Evolutionary conservation across 2,329 filamentous ascomycete species (phyloP).

Genomic region (Aspergillus aculeatinus): DNA sequence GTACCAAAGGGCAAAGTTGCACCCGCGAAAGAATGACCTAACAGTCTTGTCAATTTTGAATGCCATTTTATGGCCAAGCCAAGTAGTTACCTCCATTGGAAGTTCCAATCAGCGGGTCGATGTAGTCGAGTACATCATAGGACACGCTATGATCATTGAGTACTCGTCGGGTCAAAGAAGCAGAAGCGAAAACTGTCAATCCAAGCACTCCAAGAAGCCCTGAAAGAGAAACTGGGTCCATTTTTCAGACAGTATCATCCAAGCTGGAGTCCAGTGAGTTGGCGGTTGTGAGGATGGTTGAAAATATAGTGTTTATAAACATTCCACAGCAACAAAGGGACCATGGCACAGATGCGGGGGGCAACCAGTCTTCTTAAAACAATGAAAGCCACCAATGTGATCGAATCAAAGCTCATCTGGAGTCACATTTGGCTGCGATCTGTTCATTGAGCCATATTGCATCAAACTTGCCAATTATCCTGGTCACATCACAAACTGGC

Average conservation of each 20-base stretch:
- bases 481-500: neutral
- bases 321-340: neutral
- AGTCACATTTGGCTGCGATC: neutral
- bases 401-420: neutral
- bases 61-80: neutral
- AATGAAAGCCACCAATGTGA: neutral
- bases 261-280: neutral
- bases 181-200: neutral
- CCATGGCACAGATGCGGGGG: neutral
- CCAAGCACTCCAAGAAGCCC: neutral
- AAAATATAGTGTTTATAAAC: neutral
- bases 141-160: neutral
- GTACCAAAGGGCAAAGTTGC: conserved; percentile 55
- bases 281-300: neutral
- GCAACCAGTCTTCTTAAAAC: neutral
- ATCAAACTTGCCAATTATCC: neutral
- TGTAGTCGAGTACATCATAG: conserved; percentile 41
- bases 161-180: neutral
- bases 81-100: conserved; percentile 45
- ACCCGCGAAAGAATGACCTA: conserved; percentile 58
- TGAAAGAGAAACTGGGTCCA: neutral
- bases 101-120: conserved; percentile 57
- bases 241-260: neutral
- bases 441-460: neutral
- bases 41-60: neutral